These are phyloP conservation scores for Capsicum rhomboideum DNA, from an alignment of 257 asterid genomes.

Conservation along the genomic window DNA sequence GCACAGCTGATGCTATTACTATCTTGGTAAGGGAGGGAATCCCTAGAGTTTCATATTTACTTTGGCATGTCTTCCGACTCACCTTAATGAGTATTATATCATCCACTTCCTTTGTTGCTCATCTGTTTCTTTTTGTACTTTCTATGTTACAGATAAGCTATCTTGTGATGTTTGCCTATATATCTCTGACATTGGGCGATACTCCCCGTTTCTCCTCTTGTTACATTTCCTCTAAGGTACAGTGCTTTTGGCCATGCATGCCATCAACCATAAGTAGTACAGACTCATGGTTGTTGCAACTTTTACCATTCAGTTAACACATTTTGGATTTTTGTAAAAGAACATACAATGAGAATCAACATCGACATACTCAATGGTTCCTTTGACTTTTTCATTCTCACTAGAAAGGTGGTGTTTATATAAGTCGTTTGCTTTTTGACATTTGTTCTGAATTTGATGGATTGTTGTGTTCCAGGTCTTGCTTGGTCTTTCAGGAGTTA, in stretches of 20 bases:
- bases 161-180: slow-evolving; percentile 99
- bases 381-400: background rate
- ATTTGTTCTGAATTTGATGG: slow-evolving; percentile 2
- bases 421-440: background rate
- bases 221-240: slow-evolving; percentile 94
- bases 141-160: slow-evolving; percentile 79
- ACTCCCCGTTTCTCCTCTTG: slow-evolving; percentile 68
- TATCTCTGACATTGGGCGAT: slow-evolving; percentile 95
- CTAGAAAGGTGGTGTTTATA: background rate
- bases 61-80: background rate
- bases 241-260: background rate
- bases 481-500: slow-evolving; percentile 91
- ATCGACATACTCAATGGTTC: background rate
- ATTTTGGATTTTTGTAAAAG: background rate
- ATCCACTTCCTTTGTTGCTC: background rate
- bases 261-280: background rate
- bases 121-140: background rate
- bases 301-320: background rate
- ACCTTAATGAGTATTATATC: background rate
- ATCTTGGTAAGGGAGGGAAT: slow-evolving; percentile 49
- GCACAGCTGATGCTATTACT: slow-evolving; percentile 95
- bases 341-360: background rate
- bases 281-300: background rate
- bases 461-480: slow-evolving; percentile 50
- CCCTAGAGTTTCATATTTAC: background rate